These are phyloP conservation scores for Bathelium albidoporum DNA, from an alignment of 495 filamentous ascomycete genomes.

Conservation along the genomic window DNA sequence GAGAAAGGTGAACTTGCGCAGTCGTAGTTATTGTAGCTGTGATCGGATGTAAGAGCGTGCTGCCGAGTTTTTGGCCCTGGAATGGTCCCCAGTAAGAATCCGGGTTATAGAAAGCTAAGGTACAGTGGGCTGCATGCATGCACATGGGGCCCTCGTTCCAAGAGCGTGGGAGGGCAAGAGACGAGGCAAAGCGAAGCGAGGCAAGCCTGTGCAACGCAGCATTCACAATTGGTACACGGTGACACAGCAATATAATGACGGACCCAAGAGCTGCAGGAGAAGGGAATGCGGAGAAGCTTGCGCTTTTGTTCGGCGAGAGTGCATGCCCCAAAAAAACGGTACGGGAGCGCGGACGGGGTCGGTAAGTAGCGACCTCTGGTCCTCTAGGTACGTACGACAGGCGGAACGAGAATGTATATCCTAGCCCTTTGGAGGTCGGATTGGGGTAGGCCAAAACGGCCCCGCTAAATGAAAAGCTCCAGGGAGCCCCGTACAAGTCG, in stretches of 20 bases:
- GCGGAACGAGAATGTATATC: constrained; percentile 5
- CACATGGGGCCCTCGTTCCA: constrained; percentile 12
- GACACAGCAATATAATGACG: constrained; percentile 4
- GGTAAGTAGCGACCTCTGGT: constrained; percentile 3
- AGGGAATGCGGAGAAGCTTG: not conserved
- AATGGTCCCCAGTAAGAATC: not conserved
- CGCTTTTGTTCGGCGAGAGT: not conserved
- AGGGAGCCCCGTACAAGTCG: not conserved
- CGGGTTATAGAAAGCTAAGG: constrained; percentile 18
- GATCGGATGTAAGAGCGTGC: constrained; percentile 12
- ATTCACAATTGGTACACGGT: constrained; percentile 5
- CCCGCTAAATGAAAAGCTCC: not conserved
- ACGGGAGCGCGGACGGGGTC: constrained; percentile 4
- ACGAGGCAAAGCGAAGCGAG: constrained; percentile 20
- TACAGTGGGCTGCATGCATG: constrained; percentile 24
- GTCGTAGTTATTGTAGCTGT: constrained; percentile 3
- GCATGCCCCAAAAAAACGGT: constrained; percentile 2
- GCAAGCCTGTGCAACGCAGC: constrained; percentile 12
- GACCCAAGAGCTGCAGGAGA: not conserved
- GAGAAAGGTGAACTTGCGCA: constrained; percentile 9
- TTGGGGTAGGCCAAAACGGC: constrained; percentile 3
- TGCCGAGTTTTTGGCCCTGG: constrained; percentile 21
- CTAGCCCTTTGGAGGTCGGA: not conserved
- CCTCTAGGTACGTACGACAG: not conserved
- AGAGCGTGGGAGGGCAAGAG: constrained; percentile 10